phyloP scores from a whole-genome alignment of 306 rosid genomes.

The Mucuna pruriens region DNA sequence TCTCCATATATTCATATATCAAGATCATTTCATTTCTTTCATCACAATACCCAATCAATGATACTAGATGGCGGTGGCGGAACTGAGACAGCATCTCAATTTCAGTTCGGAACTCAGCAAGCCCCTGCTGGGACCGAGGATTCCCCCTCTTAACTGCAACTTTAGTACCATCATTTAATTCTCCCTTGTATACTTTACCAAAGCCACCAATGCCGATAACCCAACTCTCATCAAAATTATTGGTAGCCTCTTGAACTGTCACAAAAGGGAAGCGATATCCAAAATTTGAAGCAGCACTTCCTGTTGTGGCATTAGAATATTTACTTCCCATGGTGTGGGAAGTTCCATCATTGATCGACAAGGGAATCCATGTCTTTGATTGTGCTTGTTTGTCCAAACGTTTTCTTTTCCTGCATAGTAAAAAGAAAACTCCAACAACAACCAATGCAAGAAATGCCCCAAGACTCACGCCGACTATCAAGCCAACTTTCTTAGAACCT shows the following conservation, averaged over 20 bases:
- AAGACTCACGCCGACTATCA: constrained; percentile 68
- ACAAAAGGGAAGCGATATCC: constrained; percentile 79
- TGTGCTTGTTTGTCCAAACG: constrained; percentile 50
- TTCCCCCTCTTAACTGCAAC: constrained; percentile 97
- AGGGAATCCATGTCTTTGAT: constrained; percentile 84
- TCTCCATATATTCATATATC: constrained; percentile 94
- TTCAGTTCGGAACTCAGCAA: constrained; percentile 90
- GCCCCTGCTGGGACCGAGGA: constrained; percentile 87
- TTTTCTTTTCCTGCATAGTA: constrained; percentile 58
- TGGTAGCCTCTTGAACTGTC: constrained; percentile 83
- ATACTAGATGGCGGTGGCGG: constrained; percentile 95
- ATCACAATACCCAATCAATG: constrained; percentile 91
- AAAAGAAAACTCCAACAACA: constrained; percentile 51
- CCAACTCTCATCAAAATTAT: constrained; percentile 85
- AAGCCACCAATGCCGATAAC: constrained; percentile 94
- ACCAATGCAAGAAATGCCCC: constrained; percentile 57
- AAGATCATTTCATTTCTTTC: constrained; percentile 92
- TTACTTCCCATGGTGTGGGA: constrained; percentile 92
- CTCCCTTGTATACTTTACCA: constrained; percentile 94
- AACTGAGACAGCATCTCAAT: constrained; percentile 91
- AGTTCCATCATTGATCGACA: constrained; percentile 66
- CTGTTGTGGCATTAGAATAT: constrained; percentile 71
- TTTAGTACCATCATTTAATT: constrained; percentile 74
- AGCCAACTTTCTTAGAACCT: constrained; percentile 55
- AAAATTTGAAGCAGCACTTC: constrained; percentile 67